phyloP scores from a whole-genome alignment of 371 early-diverging fungal genomes.

The Dinochytrium kinnereticum region DNA sequence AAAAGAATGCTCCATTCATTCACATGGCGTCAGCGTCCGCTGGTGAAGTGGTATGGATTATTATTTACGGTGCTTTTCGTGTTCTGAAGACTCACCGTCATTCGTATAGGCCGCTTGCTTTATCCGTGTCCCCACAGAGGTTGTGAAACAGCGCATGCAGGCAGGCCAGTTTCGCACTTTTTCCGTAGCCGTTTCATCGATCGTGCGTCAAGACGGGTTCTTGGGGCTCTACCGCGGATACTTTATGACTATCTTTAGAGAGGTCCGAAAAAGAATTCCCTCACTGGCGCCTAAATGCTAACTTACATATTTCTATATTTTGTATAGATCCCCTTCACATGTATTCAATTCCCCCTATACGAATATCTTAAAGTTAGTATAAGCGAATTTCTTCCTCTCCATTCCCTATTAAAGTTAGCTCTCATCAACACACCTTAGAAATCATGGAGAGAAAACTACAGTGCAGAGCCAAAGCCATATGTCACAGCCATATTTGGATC shows the following conservation, averaged over 20 bases:
- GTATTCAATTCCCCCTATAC: slow-evolving; percentile 95
- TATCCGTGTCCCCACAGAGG: slow-evolving; percentile 94
- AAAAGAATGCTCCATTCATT: slow-evolving; percentile 63
- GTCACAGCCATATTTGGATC: slow-evolving; percentile 90
- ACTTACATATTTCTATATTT: slow-evolving; percentile 7
- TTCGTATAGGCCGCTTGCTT: slow-evolving; percentile 81
- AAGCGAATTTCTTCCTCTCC: background rate
- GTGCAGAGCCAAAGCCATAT: slow-evolving; percentile 68
- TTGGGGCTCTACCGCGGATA: slow-evolving; percentile 93
- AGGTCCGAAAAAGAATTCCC: slow-evolving; percentile 47
- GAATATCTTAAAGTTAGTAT: slow-evolving; percentile 77
- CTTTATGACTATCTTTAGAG: slow-evolving; percentile 86
- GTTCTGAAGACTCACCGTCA: background rate
- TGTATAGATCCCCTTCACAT: slow-evolving; percentile 88
- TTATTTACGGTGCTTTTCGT: background rate
- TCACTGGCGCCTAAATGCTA: slow-evolving; percentile 1
- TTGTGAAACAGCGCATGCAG: slow-evolving; percentile 95
- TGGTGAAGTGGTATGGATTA: slow-evolving; percentile 82
- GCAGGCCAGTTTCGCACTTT: slow-evolving; percentile 72
- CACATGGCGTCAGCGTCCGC: slow-evolving; percentile 91
- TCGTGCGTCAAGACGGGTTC: slow-evolving; percentile 69
- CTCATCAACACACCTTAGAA: slow-evolving; percentile 19
- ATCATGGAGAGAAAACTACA: slow-evolving; percentile 34
- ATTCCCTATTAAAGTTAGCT: background rate
- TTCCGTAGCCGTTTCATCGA: slow-evolving; percentile 41